A percentile compares a stretch with the other conserved stretches of the same genome.
phyloP scores from a whole-genome alignment of 139 green algal species.

The Pseudopediastrum boryanum region DNA sequence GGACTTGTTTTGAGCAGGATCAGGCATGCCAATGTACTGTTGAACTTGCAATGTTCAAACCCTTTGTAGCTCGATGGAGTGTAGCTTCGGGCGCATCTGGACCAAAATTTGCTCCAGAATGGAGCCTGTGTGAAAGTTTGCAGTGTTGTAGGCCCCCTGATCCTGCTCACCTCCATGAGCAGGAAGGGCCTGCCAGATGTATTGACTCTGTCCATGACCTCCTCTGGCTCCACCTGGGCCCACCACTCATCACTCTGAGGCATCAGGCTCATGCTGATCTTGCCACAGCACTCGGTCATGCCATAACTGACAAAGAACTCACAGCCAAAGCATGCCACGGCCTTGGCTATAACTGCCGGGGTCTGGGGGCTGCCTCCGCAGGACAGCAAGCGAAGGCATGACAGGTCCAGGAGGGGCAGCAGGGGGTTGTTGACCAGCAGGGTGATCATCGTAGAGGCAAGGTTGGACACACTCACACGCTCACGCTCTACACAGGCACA shows the following conservation, averaged over 20 bases:
- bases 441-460: conserved; percentile 90
- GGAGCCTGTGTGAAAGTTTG: too few species aligned
- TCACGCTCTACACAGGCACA: conserved; percentile 73
- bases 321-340: conserved; percentile 76
- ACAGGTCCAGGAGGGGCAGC: conserved; percentile 68
- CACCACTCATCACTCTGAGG: conserved; percentile 25
- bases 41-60: too few species aligned
- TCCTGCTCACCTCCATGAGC: conserved; percentile 68
- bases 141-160: too few species aligned
- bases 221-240: not conserved
- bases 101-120: too few species aligned
- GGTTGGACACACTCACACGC: conserved; percentile 77
- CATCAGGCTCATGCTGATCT: conserved; percentile 92
- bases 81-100: too few species aligned
- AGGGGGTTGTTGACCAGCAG: conserved; percentile 81
- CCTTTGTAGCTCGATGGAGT: too few species aligned
- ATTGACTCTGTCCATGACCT: conserved; percentile 64
- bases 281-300: conserved; percentile 97
- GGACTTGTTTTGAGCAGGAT: too few species aligned
- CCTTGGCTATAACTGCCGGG: conserved; percentile 52
- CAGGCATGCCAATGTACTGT: too few species aligned
- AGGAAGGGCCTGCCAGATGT: conserved; percentile 75
- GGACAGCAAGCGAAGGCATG: conserved; percentile 76
- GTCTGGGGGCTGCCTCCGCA: conserved; percentile 86
- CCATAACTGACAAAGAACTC: conserved; percentile 91